Evolutionary conservation across 2,329 filamentous ascomycete genomes (phyloP).

Genomic region (Escovopsis sp.): DNA sequence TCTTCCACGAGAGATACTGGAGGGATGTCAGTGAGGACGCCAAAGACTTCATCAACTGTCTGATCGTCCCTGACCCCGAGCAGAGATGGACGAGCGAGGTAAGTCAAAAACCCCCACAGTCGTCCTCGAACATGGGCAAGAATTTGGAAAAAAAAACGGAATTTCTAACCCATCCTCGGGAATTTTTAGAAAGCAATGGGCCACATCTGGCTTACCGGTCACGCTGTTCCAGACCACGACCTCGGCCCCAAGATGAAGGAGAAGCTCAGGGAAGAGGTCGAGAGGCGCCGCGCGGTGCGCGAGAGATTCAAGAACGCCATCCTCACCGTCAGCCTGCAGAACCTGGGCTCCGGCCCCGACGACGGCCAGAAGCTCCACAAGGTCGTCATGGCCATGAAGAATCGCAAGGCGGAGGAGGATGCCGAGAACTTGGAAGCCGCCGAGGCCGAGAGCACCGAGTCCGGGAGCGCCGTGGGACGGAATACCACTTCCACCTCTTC

Average conservation of each 20-base stretch:
- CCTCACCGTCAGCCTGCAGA: constrained; percentile 88
- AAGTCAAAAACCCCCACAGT: constrained; percentile 16
- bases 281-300: constrained; percentile 55
- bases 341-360: constrained; percentile 27
- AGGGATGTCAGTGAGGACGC: constrained; percentile 91
- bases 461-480: no score
- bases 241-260: constrained; percentile 66
- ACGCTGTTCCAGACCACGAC: constrained; percentile 89
- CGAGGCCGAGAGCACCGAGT: no score
- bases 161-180: no score
- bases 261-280: constrained; percentile 46
- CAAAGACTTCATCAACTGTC: constrained; percentile 77
- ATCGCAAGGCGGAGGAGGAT: no score
- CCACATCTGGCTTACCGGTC: constrained; percentile 80
- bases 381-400: no score
- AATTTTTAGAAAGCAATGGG: constrained; percentile 53
- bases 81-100: constrained; percentile 67
- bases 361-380: no score
- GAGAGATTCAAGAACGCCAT: constrained; percentile 75
- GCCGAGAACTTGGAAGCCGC: no score
- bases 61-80: constrained; percentile 66
- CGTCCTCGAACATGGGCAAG: no score
- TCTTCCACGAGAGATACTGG: constrained; percentile 98
- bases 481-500: no score
- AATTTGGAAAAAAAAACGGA: no score